A percentile compares a stretch with the other conserved stretches of the same genome.
Conservation (phyloP, 129 eudicot species). For the Arctium lappa region DNA sequence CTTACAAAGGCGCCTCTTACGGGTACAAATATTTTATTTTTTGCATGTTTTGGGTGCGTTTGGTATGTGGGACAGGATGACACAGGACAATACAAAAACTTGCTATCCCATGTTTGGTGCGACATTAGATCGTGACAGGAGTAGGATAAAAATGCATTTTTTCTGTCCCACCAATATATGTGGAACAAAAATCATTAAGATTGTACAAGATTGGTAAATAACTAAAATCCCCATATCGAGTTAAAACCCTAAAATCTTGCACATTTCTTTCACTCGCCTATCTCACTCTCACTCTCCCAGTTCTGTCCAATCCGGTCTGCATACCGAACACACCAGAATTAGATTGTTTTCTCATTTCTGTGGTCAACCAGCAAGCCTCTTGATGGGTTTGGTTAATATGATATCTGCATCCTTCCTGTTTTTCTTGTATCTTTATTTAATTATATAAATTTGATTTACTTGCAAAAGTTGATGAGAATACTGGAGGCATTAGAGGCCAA, state of each 20-base stretch:
- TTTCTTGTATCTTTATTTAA: conserved; percentile 1
- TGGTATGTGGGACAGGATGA: background rate
- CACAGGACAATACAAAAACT: background rate
- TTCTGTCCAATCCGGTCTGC: too few species aligned
- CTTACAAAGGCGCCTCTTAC: conserved; percentile 86
- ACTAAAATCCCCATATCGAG: background rate
- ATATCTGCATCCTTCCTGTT: background rate
- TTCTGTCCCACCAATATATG: background rate
- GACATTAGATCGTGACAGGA: too few species aligned
- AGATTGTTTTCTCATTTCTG: background rate
- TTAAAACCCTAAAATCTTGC: background rate
- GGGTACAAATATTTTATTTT: conserved; percentile 44
- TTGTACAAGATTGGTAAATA: background rate
- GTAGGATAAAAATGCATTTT: background rate
- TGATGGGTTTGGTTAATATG: too few species aligned
- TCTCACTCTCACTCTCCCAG: too few species aligned
- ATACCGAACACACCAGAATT: too few species aligned
- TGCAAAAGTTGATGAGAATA: conserved; percentile 84
- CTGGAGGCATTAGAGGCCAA: conserved; percentile 94
- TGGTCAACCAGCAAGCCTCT: background rate
- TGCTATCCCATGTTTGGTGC: background rate
- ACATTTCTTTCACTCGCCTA: too few species aligned
- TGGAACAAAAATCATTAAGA: background rate
- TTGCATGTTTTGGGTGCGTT: background rate
- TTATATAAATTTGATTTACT: conserved; percentile 9